A percentile compares a stretch with the other conserved stretches of the same genome.
Evolutionary conservation across 495 filamentous ascomycete species (phyloP).

Genomic region (Xylaria scruposa): DNA sequence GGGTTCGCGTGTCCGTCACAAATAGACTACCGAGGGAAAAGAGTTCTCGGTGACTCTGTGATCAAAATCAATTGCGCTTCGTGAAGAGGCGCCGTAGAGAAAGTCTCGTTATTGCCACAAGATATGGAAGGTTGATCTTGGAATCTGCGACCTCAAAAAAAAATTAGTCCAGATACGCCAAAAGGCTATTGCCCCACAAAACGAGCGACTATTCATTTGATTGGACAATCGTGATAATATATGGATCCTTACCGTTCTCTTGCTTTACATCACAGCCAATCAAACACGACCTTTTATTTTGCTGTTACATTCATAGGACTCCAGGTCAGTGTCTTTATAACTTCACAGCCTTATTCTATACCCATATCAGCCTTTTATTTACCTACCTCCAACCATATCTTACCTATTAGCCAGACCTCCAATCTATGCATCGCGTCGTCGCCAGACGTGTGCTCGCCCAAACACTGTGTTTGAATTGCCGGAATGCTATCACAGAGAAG

Average conservation of each 20-base stretch:
- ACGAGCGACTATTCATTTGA: not conserved
- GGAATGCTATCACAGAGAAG: slow-evolving; percentile 8
- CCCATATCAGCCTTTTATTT: not conserved
- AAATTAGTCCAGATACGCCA: slow-evolving; percentile 25
- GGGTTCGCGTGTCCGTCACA: not conserved
- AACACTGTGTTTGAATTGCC: slow-evolving; percentile 20
- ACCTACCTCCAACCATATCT: not conserved
- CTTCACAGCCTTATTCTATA: not conserved
- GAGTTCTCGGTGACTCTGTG: not conserved
- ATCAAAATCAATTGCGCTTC: not conserved
- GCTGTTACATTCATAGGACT: not conserved
- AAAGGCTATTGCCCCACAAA: not conserved
- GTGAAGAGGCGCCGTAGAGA: not conserved
- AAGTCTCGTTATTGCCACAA: not conserved
- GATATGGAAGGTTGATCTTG: slow-evolving; percentile 12
- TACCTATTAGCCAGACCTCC: not conserved
- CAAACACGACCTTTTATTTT: slow-evolving; percentile 11
- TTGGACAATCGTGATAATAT: not conserved
- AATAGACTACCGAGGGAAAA: not conserved
- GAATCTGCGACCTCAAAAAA: slow-evolving; percentile 18
- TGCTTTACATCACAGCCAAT: slow-evolving; percentile 8
- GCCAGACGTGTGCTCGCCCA: slow-evolving; percentile 32
- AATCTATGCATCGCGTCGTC: slow-evolving; percentile 37
- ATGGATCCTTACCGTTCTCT: not conserved
- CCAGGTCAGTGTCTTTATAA: not conserved